Evolutionary conservation across 2,329 filamentous ascomycete species (phyloP).

Genomic region (Rhynchosporium graminicola): DNA sequence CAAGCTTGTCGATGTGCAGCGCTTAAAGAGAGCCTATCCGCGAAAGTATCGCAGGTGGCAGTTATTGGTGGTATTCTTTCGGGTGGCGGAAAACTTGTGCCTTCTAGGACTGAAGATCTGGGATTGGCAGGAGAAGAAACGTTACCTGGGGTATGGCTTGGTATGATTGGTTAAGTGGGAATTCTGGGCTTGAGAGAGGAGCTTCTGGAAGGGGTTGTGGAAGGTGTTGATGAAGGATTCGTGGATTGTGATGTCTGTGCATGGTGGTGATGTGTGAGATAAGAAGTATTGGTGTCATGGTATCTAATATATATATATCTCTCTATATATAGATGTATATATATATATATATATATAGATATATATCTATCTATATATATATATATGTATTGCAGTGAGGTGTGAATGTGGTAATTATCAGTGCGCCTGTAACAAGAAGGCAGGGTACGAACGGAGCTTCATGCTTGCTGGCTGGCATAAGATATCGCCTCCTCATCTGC

Average conservation of each 20-base stretch:
- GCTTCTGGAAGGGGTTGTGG: background rate
- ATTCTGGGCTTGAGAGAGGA: background rate
- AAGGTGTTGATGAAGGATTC: background rate
- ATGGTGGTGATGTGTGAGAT: background rate
- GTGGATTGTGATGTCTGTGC: background rate
- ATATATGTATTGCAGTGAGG: background rate
- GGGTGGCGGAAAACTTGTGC: constrained; percentile 11
- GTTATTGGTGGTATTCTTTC: background rate
- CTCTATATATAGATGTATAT: no score
- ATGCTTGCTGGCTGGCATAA: background rate
- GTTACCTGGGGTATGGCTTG: constrained; percentile 19
- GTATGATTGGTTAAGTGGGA: constrained; percentile 1
- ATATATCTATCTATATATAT: background rate
- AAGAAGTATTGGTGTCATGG: background rate
- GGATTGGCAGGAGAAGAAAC: constrained; percentile 21
- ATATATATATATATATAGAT: no score
- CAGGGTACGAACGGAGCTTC: background rate
- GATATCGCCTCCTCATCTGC: background rate
- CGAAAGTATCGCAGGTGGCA: constrained; percentile 1
- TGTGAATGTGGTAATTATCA: background rate
- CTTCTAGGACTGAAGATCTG: background rate
- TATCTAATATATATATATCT: background rate
- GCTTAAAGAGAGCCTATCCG: constrained; percentile 17
- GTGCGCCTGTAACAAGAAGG: background rate
- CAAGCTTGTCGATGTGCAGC: background rate